Percentiles rank a stretch among this genome's conserved stretches.
These are phyloP conservation scores for Colletotrichum filicis DNA, from an alignment of 2,329 filamentous ascomycete species.

Conservation along the genomic window DNA sequence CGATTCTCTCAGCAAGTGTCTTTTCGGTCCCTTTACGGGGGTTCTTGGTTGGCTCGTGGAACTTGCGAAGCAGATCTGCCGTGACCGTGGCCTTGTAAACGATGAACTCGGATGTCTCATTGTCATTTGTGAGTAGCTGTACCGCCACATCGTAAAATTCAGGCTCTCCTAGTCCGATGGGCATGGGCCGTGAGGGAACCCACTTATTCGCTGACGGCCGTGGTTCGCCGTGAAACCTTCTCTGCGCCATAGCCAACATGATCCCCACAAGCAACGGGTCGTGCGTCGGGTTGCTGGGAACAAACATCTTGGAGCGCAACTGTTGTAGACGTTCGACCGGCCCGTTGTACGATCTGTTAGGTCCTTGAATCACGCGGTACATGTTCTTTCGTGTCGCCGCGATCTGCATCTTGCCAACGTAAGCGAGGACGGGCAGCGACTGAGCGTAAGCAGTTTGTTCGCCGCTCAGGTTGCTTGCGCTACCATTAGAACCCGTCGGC, in stretches of 20 bases:
- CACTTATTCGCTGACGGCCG: constrained; percentile 25
- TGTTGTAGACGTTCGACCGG: constrained; percentile 60
- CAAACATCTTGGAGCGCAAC: constrained; percentile 57
- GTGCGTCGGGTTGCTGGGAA: constrained; percentile 60
- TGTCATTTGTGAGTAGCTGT: constrained; percentile 62
- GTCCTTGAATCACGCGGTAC: constrained; percentile 57
- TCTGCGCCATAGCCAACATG: constrained; percentile 68
- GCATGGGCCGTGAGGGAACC: constrained; percentile 17
- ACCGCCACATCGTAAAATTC: constrained; percentile 61
- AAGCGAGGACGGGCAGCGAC: constrained; percentile 55
- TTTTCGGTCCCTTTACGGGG: constrained; percentile 36
- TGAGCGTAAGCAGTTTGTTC: constrained; percentile 8
- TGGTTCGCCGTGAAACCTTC: constrained; percentile 56
- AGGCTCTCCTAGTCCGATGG: constrained; percentile 35
- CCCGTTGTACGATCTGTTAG: constrained; percentile 52
- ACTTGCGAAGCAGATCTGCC: constrained; percentile 59
- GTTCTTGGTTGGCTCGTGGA: constrained; percentile 58
- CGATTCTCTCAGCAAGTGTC: constrained; percentile 7
- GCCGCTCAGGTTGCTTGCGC: constrained; percentile 1
- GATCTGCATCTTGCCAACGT: constrained; percentile 60
- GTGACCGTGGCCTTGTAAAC: constrained; percentile 64
- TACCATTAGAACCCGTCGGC: constrained; percentile 8
- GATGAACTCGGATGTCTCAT: constrained; percentile 59
- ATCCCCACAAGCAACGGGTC: constrained; percentile 64
- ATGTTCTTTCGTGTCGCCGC: constrained; percentile 57